Conservation (phyloP, 169 alveolate species). For the Neospora caninum region DNA sequence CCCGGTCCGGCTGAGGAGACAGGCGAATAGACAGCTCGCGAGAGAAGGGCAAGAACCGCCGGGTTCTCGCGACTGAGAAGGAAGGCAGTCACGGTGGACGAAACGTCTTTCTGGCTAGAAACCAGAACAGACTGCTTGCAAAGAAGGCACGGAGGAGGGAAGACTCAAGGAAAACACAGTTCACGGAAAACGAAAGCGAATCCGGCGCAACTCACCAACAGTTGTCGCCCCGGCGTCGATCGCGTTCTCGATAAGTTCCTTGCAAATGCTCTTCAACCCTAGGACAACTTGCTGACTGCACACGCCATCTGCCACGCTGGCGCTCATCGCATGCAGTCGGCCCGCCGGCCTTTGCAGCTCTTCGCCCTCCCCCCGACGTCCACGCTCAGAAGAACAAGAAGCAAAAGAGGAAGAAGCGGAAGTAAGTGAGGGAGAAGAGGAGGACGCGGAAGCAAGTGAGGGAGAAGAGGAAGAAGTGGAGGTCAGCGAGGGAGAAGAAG, state of each 20-base stretch:
- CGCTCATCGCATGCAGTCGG: neutral
- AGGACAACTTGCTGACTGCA: conserved; percentile 74
- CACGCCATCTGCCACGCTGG: conserved; percentile 31
- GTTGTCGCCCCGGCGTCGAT: conserved; percentile 92
- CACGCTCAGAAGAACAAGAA: no score
- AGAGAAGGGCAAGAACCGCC: no score
- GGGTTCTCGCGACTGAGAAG: no score
- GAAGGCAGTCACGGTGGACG: no score
- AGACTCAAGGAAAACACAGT: neutral
- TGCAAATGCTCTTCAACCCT: conserved; percentile 80
- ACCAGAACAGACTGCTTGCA: neutral
- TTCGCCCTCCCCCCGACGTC: neutral
- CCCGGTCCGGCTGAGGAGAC: no score
- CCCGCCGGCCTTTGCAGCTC: neutral
- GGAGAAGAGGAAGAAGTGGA: neutral
- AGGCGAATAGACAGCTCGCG: no score
- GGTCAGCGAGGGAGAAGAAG: neutral
- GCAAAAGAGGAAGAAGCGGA: neutral
- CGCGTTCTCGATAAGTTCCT: conserved; percentile 95
- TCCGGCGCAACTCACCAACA: conserved; percentile 68
- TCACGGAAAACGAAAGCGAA: neutral
- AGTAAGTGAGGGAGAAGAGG: neutral
- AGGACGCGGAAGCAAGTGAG: neutral
- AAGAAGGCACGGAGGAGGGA: neutral
- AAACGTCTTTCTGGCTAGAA: no score